A percentile compares a stretch with the other conserved stretches of the same genome.
phyloP scores from a whole-genome alignment of 2,329 filamentous ascomycete genomes.

The Phaeosphaeria sp. region DNA sequence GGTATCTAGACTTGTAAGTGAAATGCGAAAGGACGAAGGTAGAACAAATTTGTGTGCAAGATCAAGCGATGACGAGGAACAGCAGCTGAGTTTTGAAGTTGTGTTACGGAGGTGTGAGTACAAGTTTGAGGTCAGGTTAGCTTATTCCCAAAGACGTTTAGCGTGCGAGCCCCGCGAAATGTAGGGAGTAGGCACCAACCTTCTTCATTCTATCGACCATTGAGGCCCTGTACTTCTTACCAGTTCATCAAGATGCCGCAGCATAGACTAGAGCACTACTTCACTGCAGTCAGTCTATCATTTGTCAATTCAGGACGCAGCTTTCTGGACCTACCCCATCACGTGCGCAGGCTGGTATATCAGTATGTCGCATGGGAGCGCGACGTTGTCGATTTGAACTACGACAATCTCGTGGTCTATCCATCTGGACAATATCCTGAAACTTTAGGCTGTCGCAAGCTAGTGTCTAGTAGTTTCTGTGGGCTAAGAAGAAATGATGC shows the following conservation, averaged over 20 bases:
- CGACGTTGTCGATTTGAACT: slow-evolving; percentile 2
- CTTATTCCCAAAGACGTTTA: not conserved
- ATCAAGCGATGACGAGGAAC: too few species aligned
- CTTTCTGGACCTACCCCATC: slow-evolving; percentile 7
- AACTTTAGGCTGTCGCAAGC: not conserved
- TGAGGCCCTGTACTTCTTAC: not conserved
- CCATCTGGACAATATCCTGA: slow-evolving; percentile 1
- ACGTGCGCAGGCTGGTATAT: slow-evolving; percentile 1
- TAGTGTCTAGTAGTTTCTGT: not conserved
- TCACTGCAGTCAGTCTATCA: not conserved
- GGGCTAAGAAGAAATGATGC: slow-evolving; percentile 1
- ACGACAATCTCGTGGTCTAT: slow-evolving; percentile 4
- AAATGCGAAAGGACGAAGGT: too few species aligned
- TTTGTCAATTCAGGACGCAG: not conserved
- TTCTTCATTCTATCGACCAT: not conserved
- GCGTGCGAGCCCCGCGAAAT: too few species aligned
- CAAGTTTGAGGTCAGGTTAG: not conserved
- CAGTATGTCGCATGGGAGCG: slow-evolving; percentile 1
- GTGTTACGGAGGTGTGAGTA: too few species aligned
- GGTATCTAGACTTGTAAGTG: not conserved
- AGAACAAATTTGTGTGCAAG: too few species aligned
- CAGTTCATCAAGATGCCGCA: not conserved
- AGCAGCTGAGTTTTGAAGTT: too few species aligned
- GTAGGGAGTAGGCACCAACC: not conserved
- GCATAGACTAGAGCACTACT: slow-evolving; percentile 3